phyloP scores from a whole-genome alignment of 495 filamentous ascomycete species.

The Xylaria palmicola region DNA sequence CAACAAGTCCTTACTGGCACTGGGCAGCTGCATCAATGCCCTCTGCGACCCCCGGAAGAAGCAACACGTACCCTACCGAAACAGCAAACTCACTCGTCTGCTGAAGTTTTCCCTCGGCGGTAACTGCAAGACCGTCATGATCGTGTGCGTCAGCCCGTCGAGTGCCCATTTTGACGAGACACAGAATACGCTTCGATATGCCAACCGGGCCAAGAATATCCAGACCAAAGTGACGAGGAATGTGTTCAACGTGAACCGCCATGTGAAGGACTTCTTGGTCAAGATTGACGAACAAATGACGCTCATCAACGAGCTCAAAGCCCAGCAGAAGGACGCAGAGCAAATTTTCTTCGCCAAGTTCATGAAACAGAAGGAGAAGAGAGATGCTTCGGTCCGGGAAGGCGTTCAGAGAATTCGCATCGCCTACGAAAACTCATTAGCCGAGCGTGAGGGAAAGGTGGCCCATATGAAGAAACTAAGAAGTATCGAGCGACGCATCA shows the following conservation, averaged over 20 bases:
- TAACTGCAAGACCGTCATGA: slow-evolving; percentile 99
- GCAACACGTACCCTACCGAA: slow-evolving; percentile 95
- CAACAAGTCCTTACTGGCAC: slow-evolving; percentile 93
- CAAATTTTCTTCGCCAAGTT: slow-evolving; percentile 84
- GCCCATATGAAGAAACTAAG: slow-evolving; percentile 78
- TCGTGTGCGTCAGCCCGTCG: slow-evolving; percentile 95
- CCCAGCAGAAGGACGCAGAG: slow-evolving; percentile 89
- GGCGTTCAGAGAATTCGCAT: slow-evolving; percentile 74
- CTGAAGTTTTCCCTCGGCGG: slow-evolving; percentile 97
- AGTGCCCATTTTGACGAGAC: slow-evolving; percentile 98
- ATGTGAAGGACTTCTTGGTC: slow-evolving; percentile 96
- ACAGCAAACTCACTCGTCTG: slow-evolving; percentile 93
- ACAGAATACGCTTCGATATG: slow-evolving; percentile 96
- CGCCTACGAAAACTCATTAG: slow-evolving; percentile 80
- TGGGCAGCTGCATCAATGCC: slow-evolving; percentile 98
- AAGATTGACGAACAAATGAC: slow-evolving; percentile 94
- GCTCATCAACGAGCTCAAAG: slow-evolving; percentile 89
- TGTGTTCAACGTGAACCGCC: slow-evolving; percentile 97
- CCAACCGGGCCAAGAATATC: slow-evolving; percentile 98
- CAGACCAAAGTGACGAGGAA: slow-evolving; percentile 99
- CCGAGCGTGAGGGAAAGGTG: slow-evolving; percentile 75
- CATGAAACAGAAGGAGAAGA: slow-evolving; percentile 81
- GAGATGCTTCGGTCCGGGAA: slow-evolving; percentile 73
- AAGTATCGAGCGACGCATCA: slow-evolving; percentile 81
- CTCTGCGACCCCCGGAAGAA: slow-evolving; percentile 91